Conservation (phyloP, 192 early-diverging fungal species). For the Lobosporangium transversale region DNA sequence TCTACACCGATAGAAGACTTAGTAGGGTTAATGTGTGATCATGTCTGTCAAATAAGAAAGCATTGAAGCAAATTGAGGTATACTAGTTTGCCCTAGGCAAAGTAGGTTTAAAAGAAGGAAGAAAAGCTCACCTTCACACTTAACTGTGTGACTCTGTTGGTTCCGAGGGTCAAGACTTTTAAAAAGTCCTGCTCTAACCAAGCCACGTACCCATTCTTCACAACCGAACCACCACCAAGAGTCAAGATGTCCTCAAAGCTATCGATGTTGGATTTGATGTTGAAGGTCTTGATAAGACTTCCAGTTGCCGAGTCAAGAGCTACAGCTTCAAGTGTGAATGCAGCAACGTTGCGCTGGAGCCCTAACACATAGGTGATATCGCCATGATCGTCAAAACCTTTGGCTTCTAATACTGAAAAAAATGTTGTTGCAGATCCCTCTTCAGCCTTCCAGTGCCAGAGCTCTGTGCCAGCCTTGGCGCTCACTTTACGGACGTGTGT, state of each 20-base stretch:
- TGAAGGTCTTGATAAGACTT: conserved; percentile 27
- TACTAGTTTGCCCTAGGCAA: neutral
- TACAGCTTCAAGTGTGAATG: conserved; percentile 37
- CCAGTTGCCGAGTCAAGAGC: conserved; percentile 42
- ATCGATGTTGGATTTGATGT: conserved; percentile 31
- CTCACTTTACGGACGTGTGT: conserved; percentile 43
- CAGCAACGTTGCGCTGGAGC: conserved; percentile 31
- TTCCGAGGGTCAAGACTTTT: conserved; percentile 50
- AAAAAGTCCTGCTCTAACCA: conserved; percentile 51
- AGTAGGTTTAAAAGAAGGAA: neutral
- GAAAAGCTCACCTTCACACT: conserved; percentile 13
- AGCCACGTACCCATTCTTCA: conserved; percentile 41
- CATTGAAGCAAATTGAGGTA: neutral
- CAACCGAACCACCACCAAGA: conserved; percentile 41
- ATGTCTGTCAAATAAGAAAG: conserved; percentile 4
- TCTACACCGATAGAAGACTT: too few relatives aligned
- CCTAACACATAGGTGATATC: conserved; percentile 44
- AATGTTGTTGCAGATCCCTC: conserved; percentile 40
- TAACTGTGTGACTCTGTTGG: conserved; percentile 18
- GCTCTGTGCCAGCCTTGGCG: conserved; percentile 31
- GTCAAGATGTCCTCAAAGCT: conserved; percentile 27
- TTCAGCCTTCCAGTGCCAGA: conserved; percentile 44
- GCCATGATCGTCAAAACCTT: conserved; percentile 21
- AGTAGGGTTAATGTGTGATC: neutral
- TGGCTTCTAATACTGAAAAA: conserved; percentile 32